Conservation (phyloP, 139 green algal species). For the Zygnema cylindricum region DNA sequence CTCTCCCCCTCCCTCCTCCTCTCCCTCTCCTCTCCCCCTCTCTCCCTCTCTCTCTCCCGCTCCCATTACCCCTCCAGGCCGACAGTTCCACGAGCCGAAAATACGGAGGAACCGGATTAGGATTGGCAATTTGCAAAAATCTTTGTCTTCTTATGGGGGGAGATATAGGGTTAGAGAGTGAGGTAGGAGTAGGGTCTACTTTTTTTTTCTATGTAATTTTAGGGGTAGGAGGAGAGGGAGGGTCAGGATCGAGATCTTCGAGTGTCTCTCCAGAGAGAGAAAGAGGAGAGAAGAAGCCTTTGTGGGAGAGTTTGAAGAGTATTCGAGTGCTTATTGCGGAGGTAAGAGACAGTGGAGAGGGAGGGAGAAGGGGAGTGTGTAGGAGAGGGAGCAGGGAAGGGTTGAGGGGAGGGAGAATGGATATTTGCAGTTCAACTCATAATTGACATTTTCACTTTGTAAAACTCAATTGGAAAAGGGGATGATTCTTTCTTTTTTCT, state of each 20-base stretch:
- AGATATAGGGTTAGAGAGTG: slow-evolving; percentile 41
- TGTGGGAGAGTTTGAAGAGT: slow-evolving; percentile 25
- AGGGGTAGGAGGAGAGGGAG: neutral
- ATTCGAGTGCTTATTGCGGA: slow-evolving; percentile 39
- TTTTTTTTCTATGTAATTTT: slow-evolving; percentile 49
- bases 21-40: neutral
- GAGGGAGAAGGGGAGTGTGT: too few relatives aligned
- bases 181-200: slow-evolving; percentile 28
- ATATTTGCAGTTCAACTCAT: too few relatives aligned
- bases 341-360: neutral
- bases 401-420: too few relatives aligned
- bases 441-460: too few relatives aligned
- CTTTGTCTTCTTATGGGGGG: slow-evolving; percentile 46
- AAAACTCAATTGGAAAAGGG: too few relatives aligned
- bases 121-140: slow-evolving; percentile 39
- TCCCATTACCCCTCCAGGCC: slow-evolving; percentile 28
- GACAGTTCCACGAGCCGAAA: slow-evolving; percentile 39
- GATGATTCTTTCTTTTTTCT: too few relatives aligned
- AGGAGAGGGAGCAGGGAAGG: too few relatives aligned
- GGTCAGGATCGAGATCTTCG: neutral
- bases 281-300: neutral
- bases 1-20: neutral
- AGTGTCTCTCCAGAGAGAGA: too few relatives aligned
- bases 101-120: slow-evolving; percentile 44
- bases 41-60: neutral